phyloP scores from a whole-genome alignment of 1,284 basidiomycete species.

The Blastosporella zonata region DNA sequence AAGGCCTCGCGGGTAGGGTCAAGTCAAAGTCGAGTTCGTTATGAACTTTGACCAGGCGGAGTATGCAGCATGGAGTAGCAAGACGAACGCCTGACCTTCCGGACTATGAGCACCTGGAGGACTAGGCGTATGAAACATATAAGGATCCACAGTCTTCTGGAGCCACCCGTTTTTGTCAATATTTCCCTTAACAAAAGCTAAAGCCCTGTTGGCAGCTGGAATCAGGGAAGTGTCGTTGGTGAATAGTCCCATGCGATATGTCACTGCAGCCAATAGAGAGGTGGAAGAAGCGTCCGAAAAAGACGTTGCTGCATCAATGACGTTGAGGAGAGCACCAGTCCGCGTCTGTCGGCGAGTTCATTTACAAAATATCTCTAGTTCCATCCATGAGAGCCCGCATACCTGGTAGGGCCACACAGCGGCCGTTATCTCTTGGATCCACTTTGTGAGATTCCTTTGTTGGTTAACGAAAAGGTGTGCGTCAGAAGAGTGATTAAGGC shows the following conservation, averaged over 20 bases:
- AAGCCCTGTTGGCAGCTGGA: constrained; percentile 40
- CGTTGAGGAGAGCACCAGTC: constrained; percentile 51
- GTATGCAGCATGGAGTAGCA: constrained; percentile 63
- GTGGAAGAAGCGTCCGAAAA: constrained; percentile 54
- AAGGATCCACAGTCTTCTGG: constrained; percentile 60
- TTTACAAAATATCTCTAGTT: constrained; percentile 1
- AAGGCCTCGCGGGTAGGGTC: too few species aligned
- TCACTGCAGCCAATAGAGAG: constrained; percentile 51
- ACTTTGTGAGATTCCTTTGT: constrained; percentile 46
- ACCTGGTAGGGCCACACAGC: constrained; percentile 51
- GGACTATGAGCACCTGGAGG: constrained; percentile 44
- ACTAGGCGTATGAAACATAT: constrained; percentile 45
- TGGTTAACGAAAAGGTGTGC: constrained; percentile 38
- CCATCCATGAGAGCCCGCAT: constrained; percentile 11
- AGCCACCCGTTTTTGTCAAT: constrained; percentile 50
- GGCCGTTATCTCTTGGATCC: constrained; percentile 58
- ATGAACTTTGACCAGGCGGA: constrained; percentile 20
- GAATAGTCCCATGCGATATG: constrained; percentile 43
- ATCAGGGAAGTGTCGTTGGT: constrained; percentile 34
- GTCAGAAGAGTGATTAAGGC: constrained; percentile 47
- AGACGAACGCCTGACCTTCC: constrained; percentile 64
- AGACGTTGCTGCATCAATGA: constrained; percentile 43
- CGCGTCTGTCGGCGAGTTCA: constrained; percentile 27
- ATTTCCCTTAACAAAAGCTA: constrained; percentile 35
- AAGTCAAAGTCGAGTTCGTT: background rate